phyloP scores from a whole-genome alignment of 768 basidiomycete genomes.

The Paxillus ammoniavirescens region DNA sequence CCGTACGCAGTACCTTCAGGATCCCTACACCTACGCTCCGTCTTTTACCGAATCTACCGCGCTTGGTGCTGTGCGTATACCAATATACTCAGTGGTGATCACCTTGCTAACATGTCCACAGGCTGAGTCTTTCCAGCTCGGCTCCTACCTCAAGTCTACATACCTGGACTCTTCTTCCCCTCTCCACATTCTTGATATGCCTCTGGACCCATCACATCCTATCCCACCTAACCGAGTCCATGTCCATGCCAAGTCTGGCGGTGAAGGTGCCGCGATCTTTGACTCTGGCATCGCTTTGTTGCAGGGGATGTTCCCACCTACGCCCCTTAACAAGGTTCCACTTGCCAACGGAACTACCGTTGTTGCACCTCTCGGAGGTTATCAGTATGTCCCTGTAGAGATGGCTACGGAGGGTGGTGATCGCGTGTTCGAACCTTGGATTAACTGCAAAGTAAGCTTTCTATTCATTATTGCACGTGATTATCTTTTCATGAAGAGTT shows the following conservation, averaged over 20 bases:
- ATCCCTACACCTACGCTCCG: conserved; percentile 65
- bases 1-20: conserved; percentile 65
- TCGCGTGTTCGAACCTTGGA: conserved; percentile 79
- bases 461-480: conserved; percentile 39
- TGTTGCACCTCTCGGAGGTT: conserved; percentile 75
- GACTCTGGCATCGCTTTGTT: conserved; percentile 80
- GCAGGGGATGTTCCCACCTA: conserved; percentile 84
- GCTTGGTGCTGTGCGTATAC: conserved; percentile 60
- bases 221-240: conserved; percentile 71
- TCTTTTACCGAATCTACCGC: conserved; percentile 70
- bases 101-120: conserved; percentile 25
- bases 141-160: conserved; percentile 54
- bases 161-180: conserved; percentile 68
- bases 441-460: conserved; percentile 49
- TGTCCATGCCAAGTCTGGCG: conserved; percentile 77
- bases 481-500: conserved; percentile 2
- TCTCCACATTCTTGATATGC: conserved; percentile 67
- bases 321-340: conserved; percentile 59
- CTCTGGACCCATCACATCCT: conserved; percentile 50
- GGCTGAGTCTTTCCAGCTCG: conserved; percentile 69
- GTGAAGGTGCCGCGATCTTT: conserved; percentile 78
- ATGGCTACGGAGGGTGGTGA: conserved; percentile 46
- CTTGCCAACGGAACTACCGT: conserved; percentile 78
- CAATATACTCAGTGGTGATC: neutral
- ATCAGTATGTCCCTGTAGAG: conserved; percentile 86